A percentile compares a stretch with the other conserved stretches of the same genome.
phyloP scores from a whole-genome alignment of 176 grass and related monocot genomes.

The Elymus sibiricus region DNA sequence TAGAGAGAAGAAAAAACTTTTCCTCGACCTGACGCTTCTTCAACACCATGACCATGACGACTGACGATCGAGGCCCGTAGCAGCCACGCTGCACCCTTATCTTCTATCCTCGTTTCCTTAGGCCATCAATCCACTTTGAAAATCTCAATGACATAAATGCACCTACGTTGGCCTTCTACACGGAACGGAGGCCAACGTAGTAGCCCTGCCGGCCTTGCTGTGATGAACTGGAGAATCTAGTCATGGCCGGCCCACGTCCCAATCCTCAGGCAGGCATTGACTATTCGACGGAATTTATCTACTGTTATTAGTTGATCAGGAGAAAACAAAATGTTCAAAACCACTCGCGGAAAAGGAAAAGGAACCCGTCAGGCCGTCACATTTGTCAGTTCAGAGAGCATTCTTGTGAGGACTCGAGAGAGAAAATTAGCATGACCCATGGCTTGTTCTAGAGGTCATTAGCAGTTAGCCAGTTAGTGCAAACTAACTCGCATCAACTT shows the following conservation, averaged over 20 bases:
- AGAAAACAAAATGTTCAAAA: conserved; percentile 2
- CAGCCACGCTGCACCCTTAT: neutral
- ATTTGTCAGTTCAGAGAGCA: neutral
- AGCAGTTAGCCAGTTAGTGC: neutral
- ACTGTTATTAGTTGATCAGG: neutral
- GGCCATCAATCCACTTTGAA: conserved; percentile 10
- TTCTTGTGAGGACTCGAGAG: neutral
- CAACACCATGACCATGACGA: too few species aligned
- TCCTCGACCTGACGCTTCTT: too few species aligned
- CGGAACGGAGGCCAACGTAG: neutral
- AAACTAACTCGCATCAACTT: neutral
- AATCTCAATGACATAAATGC: conserved; percentile 21
- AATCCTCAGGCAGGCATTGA: neutral
- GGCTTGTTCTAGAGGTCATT: neutral
- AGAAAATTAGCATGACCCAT: neutral
- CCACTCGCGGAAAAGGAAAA: neutral
- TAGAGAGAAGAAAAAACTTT: too few species aligned
- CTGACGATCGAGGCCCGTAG: neutral
- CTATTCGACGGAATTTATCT: neutral
- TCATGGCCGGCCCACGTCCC: neutral
- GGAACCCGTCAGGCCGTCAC: neutral
- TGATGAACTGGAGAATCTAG: conserved; percentile 10
- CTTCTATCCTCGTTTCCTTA: neutral
- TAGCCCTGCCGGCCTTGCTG: neutral
- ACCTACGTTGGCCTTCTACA: neutral